Evolutionary conservation across 495 filamentous ascomycete species (phyloP).

Genomic region (Tetracladium setigerum): DNA sequence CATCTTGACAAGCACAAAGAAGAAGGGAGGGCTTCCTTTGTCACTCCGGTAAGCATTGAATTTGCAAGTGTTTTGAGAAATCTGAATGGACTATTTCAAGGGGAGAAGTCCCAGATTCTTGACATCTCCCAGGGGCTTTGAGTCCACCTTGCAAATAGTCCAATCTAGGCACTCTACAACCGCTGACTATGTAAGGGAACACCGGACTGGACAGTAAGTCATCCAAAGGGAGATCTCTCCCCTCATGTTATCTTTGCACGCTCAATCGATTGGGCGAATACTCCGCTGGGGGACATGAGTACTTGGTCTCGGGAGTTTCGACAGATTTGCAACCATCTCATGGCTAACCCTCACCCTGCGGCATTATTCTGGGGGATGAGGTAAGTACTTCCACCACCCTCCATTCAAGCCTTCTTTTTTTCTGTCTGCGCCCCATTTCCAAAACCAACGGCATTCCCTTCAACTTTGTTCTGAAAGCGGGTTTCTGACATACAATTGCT

Average conservation of each 20-base stretch:
- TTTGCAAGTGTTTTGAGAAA: too few relatives aligned
- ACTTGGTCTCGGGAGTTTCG: conserved; percentile 14
- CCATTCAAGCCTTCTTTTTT: neutral
- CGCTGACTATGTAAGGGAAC: conserved; percentile 14
- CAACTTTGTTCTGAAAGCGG: neutral
- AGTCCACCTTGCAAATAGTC: too few relatives aligned
- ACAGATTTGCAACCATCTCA: conserved; percentile 13
- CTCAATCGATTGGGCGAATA: conserved; percentile 13
- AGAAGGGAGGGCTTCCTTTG: neutral
- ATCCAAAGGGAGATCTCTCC: conserved; percentile 13
- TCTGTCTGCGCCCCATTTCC: neutral
- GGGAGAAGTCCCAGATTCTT: too few relatives aligned
- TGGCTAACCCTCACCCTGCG: conserved; percentile 15
- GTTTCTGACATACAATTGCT: neutral
- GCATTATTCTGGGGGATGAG: conserved; percentile 15
- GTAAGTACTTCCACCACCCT: neutral
- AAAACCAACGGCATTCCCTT: neutral
- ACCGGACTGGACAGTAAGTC: conserved; percentile 19
- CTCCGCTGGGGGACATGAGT: conserved; percentile 16
- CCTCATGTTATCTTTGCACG: conserved; percentile 10
- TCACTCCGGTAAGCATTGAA: neutral
- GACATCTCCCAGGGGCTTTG: too few relatives aligned
- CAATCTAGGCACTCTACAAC: too few relatives aligned
- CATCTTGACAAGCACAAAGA: neutral
- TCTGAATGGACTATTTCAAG: too few relatives aligned